These are phyloP conservation scores for Colletotrichum magnum DNA, from an alignment of 2,329 filamentous ascomycete genomes.

Conservation along the genomic window DNA sequence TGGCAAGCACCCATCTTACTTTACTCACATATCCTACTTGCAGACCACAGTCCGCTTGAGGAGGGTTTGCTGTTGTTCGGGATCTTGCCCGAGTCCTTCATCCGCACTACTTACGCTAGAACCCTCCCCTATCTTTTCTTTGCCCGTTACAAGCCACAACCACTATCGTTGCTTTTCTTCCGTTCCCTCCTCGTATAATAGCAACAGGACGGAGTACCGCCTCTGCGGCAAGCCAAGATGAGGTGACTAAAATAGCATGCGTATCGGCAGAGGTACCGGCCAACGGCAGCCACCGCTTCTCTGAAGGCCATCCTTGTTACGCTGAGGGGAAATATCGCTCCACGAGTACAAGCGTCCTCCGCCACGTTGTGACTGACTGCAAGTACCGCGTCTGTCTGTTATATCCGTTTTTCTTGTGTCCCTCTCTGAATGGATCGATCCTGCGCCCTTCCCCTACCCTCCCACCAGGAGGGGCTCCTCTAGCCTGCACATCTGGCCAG, in stretches of 20 bases:
- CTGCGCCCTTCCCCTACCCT: constrained; percentile 14
- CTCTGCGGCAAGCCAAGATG: not conserved
- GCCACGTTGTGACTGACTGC: not conserved
- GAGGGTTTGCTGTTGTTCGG: not conserved
- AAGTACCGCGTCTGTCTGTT: constrained; percentile 2
- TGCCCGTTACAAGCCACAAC: not conserved
- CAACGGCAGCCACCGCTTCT: constrained; percentile 15
- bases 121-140: constrained; percentile 9
- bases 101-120: constrained; percentile 12
- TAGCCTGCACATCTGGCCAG: constrained; percentile 4
- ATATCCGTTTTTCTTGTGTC: not conserved
- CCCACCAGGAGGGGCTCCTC: constrained; percentile 9
- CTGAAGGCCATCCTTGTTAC: constrained; percentile 13
- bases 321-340: not conserved
- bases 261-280: constrained; percentile 16
- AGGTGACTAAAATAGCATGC: constrained; percentile 23
- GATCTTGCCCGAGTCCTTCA: not conserved
- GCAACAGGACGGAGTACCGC: not conserved
- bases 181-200: constrained; percentile 27
- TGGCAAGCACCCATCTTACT: not conserved
- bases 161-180: constrained; percentile 28
- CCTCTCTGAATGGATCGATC: constrained; percentile 6
- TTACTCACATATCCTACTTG: too few relatives aligned
- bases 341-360: not conserved
- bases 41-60: not conserved